phyloP scores from a whole-genome alignment of 257 asterid genomes.

The Plantago elongata region DNA sequence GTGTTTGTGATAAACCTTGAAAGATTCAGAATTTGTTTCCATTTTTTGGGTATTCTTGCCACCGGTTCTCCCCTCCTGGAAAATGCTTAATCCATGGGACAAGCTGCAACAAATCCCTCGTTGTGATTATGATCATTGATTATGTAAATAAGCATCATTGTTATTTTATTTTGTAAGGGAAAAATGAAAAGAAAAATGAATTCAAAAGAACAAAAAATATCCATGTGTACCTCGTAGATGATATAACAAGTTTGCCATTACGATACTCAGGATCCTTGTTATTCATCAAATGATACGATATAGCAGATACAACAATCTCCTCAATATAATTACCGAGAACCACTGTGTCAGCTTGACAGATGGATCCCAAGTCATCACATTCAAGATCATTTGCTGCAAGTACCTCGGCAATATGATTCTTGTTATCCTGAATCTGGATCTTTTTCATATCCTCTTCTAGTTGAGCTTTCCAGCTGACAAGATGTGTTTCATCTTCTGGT shows the following conservation, averaged over 20 bases:
- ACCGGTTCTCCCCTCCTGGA: conserved; percentile 67
- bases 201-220: conserved; percentile 8
- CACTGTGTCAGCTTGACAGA: conserved; percentile 66
- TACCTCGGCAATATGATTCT: conserved; percentile 82
- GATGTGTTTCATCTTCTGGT: conserved; percentile 81
- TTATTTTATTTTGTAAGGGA: too few relatives aligned
- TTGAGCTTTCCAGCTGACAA: conserved; percentile 77
- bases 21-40: conserved; percentile 66
- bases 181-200: too few relatives aligned
- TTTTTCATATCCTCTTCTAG: conserved; percentile 80
- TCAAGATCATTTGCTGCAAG: conserved; percentile 92
- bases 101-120: conserved; percentile 46
- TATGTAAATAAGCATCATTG: background rate
- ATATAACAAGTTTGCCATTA: conserved; percentile 89
- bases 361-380: conserved; percentile 82
- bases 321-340: conserved; percentile 63
- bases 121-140: background rate
- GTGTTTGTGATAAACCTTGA: conserved; percentile 44
- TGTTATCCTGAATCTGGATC: conserved; percentile 80
- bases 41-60: conserved; percentile 63
- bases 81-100: conserved; percentile 83
- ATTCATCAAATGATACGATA: conserved; percentile 73
- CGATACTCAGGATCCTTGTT: conserved; percentile 79
- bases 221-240: conserved; percentile 64
- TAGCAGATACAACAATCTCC: conserved; percentile 84